Conservation (phyloP, 2,329 filamentous ascomycete species). For the Blumeria graminis region DNA sequence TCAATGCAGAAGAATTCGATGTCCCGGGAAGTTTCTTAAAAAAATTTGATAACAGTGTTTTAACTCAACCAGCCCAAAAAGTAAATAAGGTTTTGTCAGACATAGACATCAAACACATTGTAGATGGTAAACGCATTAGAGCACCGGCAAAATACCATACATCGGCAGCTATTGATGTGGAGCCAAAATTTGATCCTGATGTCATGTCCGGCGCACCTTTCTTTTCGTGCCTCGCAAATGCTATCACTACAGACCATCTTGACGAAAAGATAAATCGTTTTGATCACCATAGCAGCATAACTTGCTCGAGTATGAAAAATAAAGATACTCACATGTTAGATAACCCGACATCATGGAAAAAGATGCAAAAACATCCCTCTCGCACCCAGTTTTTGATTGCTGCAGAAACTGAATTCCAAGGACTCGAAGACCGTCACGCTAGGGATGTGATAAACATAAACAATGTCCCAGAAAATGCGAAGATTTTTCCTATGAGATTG, state of each 20-base stretch:
- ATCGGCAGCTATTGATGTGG: not conserved
- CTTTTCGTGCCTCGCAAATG: not conserved
- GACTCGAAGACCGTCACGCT: not conserved
- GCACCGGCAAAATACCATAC: not conserved
- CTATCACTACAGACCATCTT: not conserved
- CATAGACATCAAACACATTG: not conserved
- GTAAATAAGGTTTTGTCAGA: not conserved
- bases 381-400: not conserved
- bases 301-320: not conserved
- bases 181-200: not conserved
- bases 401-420: not conserved
- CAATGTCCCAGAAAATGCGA: not conserved
- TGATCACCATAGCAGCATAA: not conserved
- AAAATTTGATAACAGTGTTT: not conserved
- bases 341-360: not conserved
- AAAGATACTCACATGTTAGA: not conserved
- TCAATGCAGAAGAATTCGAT: not conserved
- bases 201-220: not conserved
- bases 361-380: not conserved
- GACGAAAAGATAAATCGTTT: not conserved
- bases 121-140: not conserved
- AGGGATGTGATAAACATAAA: conserved; percentile 1
- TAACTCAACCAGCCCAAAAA: not conserved
- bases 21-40: not conserved
- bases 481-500: conserved; percentile 2